Evolutionary conservation across 2,329 filamentous ascomycete species (phyloP).

Genomic region (Fonsecaea monophora): DNA sequence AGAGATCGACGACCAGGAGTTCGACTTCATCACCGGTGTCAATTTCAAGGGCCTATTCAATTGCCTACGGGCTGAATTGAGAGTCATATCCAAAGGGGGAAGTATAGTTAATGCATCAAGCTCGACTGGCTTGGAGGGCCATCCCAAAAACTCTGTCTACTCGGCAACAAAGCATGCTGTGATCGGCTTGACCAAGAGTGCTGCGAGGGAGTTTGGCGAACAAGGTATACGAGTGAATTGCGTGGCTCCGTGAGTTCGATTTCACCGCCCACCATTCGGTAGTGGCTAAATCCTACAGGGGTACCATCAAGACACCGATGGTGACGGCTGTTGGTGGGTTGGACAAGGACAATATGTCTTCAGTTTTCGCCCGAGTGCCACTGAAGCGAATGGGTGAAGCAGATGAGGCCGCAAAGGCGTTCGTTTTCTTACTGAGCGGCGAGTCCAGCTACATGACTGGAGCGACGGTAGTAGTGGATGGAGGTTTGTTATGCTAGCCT

Average conservation of each 20-base stretch:
- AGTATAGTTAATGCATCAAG: constrained; percentile 52
- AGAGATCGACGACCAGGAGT: constrained; percentile 47
- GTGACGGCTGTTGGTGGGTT: constrained; percentile 2
- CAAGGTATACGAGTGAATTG: constrained; percentile 20
- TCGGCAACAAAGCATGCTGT: constrained; percentile 52
- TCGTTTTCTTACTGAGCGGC: constrained; percentile 20
- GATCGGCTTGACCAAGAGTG: constrained; percentile 46
- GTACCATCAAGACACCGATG: constrained; percentile 19
- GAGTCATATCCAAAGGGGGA: constrained; percentile 44
- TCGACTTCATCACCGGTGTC: constrained; percentile 52
- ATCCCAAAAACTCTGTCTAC: constrained; percentile 51
- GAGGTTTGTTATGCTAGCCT: constrained; percentile 16
- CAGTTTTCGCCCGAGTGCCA: constrained; percentile 13
- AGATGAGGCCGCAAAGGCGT: constrained; percentile 17
- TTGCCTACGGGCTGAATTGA: constrained; percentile 59
- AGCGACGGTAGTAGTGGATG: constrained; percentile 10
- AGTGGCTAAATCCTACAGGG: background rate
- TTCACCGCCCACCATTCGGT: constrained; percentile 1
- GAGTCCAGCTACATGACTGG: constrained; percentile 23
- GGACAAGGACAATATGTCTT: constrained; percentile 13
- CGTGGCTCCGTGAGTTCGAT: constrained; percentile 16
- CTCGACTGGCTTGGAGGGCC: constrained; percentile 46
- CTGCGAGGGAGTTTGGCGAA: constrained; percentile 15
- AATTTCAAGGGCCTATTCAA: constrained; percentile 59
- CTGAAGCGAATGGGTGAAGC: constrained; percentile 15